Base-by-base conservation (phyloP, 1,284 basidiomycete species). In the Sanghuangporus weigelae region DNA sequence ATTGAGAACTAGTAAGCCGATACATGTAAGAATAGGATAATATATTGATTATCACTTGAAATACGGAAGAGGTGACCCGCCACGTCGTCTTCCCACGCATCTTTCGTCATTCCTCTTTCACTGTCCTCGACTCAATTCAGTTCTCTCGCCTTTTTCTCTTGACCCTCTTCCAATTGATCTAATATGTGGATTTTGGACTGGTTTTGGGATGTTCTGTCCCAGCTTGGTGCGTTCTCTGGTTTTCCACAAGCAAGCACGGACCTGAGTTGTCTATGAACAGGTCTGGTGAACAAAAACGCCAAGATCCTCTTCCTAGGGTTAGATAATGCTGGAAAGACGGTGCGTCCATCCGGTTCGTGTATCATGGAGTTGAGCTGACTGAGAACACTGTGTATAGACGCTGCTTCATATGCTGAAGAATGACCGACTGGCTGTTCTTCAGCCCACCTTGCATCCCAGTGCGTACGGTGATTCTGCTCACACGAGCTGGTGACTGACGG, bases 321-420 rank as follows among this genome's bases (percentile, higher is more conserved):
- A 60, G 97, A 98, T 76, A 98, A 98, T 81, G 97, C 97, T 63
- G 97, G 97, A 73, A 99, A 99, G 86, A 99, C 97, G 67, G 96
- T 98, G 70, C 66, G 89, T 74, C 62, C 8, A 7, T 21, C 55
- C 38, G 14, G 10, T 48, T 31, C 38, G 5, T 31, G 31, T 36
- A 21, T 31, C 6, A 26, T n/a, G 12, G 36, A 1, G 8, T 40
- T n/a, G 39, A 51, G 26, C 66, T 66, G 35, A 67, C 19, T 59
- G 26, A 21, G 39, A 21, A 8, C 19, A 36, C 19, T 54, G 2
- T n/a, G 53, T n/a, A 16, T 72, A 99, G 96, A 99, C 97, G 48
- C 85, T 99, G 59, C 79, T 99, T 70, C 97, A 99, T 80, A 99
- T 99, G 97, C 84, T 99, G 74, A 99, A 99, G 85, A 99, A 99